Conservation (phyloP, 257 asterid genomes). For the Salvia rosmarinus region DNA sequence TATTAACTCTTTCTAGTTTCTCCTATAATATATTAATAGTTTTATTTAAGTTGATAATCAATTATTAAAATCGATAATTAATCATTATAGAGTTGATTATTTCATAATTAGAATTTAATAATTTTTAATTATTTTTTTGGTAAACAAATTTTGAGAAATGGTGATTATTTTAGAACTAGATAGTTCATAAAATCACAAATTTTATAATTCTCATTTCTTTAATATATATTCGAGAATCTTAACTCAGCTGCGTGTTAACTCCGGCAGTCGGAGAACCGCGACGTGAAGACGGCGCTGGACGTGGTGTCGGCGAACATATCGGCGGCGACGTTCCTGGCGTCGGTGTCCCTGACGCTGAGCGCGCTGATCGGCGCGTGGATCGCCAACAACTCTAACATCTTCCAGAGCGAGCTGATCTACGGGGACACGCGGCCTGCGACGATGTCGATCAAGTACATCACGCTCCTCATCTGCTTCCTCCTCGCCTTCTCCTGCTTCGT, state of each 20-base stretch:
- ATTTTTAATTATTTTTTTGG: no score
- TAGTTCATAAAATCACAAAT: no score
- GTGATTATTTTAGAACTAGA: no score
- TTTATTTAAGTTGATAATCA: no score
- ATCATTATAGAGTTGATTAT: no score
- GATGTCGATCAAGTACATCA: conserved; percentile 65
- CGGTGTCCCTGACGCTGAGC: conserved; percentile 56
- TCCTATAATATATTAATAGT: no score
- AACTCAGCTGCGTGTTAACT: no score
- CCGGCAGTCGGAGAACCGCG: conserved; percentile 46
- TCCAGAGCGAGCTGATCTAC: conserved; percentile 60
- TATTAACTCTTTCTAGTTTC: no score
- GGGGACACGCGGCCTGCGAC: conserved; percentile 71
- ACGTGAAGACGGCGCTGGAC: conserved; percentile 51
- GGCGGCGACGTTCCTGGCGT: conserved; percentile 59
- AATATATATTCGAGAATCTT: not conserved
- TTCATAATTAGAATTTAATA: no score
- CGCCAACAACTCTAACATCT: conserved; percentile 56
- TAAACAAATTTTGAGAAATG: no score
- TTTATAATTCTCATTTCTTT: not conserved
- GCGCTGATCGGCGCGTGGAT: conserved; percentile 74
- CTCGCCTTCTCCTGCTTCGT: conserved; percentile 69
- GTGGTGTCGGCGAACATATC: conserved; percentile 56
- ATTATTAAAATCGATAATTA: no score
- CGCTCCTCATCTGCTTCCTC: conserved; percentile 60